Evolutionary conservation across 2,329 filamentous ascomycete species (phyloP).

Genomic region (Xylaria sp.): DNA sequence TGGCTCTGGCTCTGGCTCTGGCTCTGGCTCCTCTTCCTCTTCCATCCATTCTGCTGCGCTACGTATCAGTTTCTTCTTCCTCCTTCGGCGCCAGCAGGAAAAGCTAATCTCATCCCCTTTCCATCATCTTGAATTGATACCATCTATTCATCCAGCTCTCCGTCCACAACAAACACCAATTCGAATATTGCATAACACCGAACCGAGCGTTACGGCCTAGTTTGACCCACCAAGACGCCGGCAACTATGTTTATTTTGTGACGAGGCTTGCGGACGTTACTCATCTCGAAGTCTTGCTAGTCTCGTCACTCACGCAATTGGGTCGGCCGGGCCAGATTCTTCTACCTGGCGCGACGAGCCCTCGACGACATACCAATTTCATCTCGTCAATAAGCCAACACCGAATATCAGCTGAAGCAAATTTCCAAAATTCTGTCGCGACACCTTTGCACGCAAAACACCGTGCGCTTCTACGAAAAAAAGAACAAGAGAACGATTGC

Average conservation of each 20-base stretch:
- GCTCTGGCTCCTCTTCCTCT: conserved; percentile 40
- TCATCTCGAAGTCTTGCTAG: conserved; percentile 37
- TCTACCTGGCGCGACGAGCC: conserved; percentile 2
- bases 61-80: conserved; percentile 44
- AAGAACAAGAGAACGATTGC: background rate
- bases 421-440: conserved; percentile 23
- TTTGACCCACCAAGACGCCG: conserved; percentile 25
- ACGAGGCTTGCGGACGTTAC: conserved; percentile 41
- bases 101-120: conserved; percentile 32
- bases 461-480: conserved; percentile 2
- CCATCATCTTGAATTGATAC: conserved; percentile 28
- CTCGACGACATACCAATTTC: background rate
- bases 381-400: background rate
- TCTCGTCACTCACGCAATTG: conserved; percentile 39
- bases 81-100: conserved; percentile 32
- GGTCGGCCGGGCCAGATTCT: conserved; percentile 23
- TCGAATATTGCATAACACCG: conserved; percentile 9
- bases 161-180: background rate
- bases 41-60: conserved; percentile 42
- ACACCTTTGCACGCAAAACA: conserved; percentile 15
- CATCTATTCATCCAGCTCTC: conserved; percentile 11
- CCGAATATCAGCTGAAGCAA: conserved; percentile 7
- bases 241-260: conserved; percentile 43
- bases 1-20: conserved; percentile 13
- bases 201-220: conserved; percentile 25